Base-by-base conservation (phyloP, 148 eudicot species). In the Agrostemma githago region DNA sequence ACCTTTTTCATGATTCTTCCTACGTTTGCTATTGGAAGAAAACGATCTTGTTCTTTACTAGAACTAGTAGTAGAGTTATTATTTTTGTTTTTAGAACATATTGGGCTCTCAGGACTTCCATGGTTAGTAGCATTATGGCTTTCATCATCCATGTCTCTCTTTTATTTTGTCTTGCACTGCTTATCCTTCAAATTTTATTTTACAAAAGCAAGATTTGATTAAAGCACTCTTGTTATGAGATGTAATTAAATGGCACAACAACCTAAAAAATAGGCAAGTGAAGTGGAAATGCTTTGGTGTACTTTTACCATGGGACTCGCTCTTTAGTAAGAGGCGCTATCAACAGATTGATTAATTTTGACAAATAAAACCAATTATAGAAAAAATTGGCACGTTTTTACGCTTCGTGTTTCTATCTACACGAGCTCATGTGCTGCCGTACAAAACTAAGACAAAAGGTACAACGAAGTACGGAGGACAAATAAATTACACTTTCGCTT, bases 1-100 rank as follows among this genome's bases (percentile, higher is more conserved):
- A 79, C 90, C 73, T 86, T 91, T 76, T 89, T 91, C 97, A 91
- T 91, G 69, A 89, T 89, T 74, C 97, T 71, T 71, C 93, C 84
- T 17, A 89, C 87, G 62, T 89, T 91, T 2, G 93, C 93, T 8
- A 91, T 89, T 3, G 97, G 97, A 0, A 91, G 78, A 7, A 86
- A 89, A 71, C 91, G 76, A 67, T 91, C 96, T 76, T 91, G 96
- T 80, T 91, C 93, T 68, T 80, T 80, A 72, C 46, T 70, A 9
- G 57, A 81, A 34, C 60, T 76, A 41, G n/a, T 78, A 53, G 6
- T 54, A 17, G 46, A 73, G 38, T 67, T 88, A 53, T 73, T 76
- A 9, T 42, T 70, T 56, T 66, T 74, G 77, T 46, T 77, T 19
- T 74, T 78, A 6, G 82, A 74, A 67, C 76, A 80, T 10, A 66